A percentile compares a stretch with the other conserved stretches of the same genome.
Conservation (phyloP, 345 rosid genomes). For the Citrus sinensis region DNA sequence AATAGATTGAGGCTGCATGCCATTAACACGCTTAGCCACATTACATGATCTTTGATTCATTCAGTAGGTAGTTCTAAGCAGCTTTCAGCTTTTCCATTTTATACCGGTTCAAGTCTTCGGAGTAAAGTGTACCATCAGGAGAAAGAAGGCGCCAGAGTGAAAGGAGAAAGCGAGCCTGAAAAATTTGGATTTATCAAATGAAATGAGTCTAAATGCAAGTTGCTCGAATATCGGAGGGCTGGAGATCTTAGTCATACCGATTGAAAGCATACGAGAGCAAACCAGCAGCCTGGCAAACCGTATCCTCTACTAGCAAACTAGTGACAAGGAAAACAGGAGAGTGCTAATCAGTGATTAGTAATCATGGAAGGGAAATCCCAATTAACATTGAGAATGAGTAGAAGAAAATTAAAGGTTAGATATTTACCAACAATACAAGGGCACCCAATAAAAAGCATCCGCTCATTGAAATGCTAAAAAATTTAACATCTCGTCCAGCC, state of each 20-base stretch:
- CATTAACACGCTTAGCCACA: too few species aligned
- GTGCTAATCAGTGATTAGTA: background rate
- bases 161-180: conserved; percentile 45
- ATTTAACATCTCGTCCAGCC: conserved; percentile 87
- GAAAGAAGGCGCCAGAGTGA: conserved; percentile 47
- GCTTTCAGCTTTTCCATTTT: conserved; percentile 30
- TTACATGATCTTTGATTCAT: background rate
- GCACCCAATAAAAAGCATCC: conserved; percentile 64
- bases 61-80: conserved; percentile 13
- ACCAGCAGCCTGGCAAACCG: conserved; percentile 56
- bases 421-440: conserved; percentile 52
- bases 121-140: conserved; percentile 39
- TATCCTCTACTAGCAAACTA: conserved; percentile 42
- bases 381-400: background rate
- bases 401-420: background rate
- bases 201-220: background rate
- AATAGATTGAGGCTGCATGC: background rate
- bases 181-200: background rate
- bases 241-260: conserved; percentile 36
- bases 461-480: conserved; percentile 59
- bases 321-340: background rate
- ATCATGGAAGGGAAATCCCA: background rate
- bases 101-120: conserved; percentile 28
- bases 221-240: background rate
- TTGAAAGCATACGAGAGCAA: conserved; percentile 42